Conservation (phyloP, 176 grass and related monocot species). For the Pontederia paniculata region DNA sequence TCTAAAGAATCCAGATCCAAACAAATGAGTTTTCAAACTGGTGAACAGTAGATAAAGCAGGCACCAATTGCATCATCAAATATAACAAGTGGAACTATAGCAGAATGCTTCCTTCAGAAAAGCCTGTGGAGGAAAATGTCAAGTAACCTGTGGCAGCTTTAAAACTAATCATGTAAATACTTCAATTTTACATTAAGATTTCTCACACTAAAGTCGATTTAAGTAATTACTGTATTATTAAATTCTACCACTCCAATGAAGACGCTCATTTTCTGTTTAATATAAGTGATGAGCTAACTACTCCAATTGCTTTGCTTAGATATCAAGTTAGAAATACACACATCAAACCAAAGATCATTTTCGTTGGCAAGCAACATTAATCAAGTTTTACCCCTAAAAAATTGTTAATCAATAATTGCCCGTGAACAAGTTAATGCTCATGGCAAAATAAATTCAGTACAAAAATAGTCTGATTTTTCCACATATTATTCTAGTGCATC, state of each 20-base stretch:
- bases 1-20: constrained; percentile 95
- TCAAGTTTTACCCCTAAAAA: no score
- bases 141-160: constrained; percentile 94
- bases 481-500: no score
- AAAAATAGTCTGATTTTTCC: no score
- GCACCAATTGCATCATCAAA: constrained; percentile 99
- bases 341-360: no score
- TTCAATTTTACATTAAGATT: constrained; percentile 37
- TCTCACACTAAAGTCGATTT: constrained; percentile 18
- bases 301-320: no score
- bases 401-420: no score
- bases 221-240: constrained; percentile 3
- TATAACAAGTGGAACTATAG: constrained; percentile 99
- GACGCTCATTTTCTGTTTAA: constrained; percentile 3
- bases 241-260: constrained; percentile 5
- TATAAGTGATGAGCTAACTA: no score
- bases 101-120: constrained; percentile 85
- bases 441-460: no score
- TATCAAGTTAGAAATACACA: no score
- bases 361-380: no score
- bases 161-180: constrained; percentile 62
- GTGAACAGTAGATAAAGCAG: constrained; percentile 98
- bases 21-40: constrained; percentile 95
- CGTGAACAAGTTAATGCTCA: no score
- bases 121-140: constrained; percentile 99